Evolutionary conservation across 352 stramenopile species (phyloP), one percentile per base, ranked within the genome.

Genomic region (Phytophthora melonis): DNA sequence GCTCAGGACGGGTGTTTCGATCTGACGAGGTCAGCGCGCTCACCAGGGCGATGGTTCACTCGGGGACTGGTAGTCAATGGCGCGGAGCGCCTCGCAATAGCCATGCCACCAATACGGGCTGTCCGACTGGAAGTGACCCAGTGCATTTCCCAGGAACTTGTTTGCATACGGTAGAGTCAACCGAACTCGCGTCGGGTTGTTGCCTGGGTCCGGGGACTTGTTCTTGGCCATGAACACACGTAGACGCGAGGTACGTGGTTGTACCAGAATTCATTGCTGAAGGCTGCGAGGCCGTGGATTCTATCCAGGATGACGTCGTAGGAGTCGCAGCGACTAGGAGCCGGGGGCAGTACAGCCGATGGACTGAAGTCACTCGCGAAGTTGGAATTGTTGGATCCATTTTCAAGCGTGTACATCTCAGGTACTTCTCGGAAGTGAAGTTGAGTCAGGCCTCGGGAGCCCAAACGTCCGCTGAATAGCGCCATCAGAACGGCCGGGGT

Each of bases 241-340:
- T n/a, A n/a, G 43, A 21, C 43, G 43, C 8, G 43, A n/a, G 13
- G 18, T 21, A 45, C 18, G 5, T 52, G 43, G 14, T 52, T 16
- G n/a, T 52, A 52, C 43, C 43, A 52, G 39, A 47, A 47, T 18
- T n/a, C 39, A 47, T 47, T 47, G 39, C 39, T 2, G n/a, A 47
- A 32, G 27, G 27, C 27, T 32, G 27, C 27, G 39, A 68, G 49
- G 0, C 54, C 60, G 19, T 74, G 55, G 4, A 74, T 14, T 0
- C 27, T 60, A 23, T 70, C 60, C 1, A 74, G 52, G 16, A 74
- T 70, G 32, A 70, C 68, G 3, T 76, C 57, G 58, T 72, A 68
- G 13, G 39, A 52, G 1, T 5, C 2, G 10, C 62, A 68, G n/a
- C 50, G 8, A 13, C 52, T 58, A 5, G 41, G 1, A 1, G 49